Evolutionary conservation across 2,329 filamentous ascomycete species (phyloP).

Genomic region (Leptosphaerulina australis): DNA sequence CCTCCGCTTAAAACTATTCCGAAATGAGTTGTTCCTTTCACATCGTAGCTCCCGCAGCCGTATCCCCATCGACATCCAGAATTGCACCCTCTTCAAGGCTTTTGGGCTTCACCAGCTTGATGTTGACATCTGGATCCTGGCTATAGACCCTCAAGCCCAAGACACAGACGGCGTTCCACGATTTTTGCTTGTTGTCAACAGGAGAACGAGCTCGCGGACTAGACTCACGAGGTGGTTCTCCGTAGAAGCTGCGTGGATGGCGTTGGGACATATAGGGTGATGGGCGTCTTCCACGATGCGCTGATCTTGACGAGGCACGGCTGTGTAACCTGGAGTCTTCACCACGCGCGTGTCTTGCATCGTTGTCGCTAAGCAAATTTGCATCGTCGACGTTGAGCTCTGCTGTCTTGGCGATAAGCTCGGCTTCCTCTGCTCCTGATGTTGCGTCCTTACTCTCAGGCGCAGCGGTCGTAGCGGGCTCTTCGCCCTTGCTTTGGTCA

Average conservation of each 20-base stretch:
- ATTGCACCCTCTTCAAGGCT: slow-evolving; percentile 38
- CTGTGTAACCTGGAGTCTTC: background rate
- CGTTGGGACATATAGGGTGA: background rate
- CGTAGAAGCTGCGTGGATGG: slow-evolving; percentile 6
- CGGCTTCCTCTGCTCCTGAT: background rate
- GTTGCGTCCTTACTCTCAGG: background rate
- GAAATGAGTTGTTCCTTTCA: slow-evolving; percentile 12
- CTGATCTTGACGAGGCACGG: slow-evolving; percentile 1
- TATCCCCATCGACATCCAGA: slow-evolving; percentile 40
- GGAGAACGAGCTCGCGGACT: background rate
- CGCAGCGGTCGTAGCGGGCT: background rate
- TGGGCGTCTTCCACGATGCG: background rate
- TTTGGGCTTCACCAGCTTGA: slow-evolving; percentile 41
- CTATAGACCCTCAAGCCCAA: slow-evolving; percentile 61
- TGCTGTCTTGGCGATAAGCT: background rate
- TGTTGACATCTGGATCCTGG: slow-evolving; percentile 38
- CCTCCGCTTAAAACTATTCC: background rate
- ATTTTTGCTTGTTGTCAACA: slow-evolving; percentile 36
- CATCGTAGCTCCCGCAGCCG: slow-evolving; percentile 46
- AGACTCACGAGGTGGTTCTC: background rate
- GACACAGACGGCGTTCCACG: slow-evolving; percentile 67
- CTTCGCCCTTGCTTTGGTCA: background rate
- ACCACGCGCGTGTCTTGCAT: background rate
- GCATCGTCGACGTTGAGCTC: background rate
- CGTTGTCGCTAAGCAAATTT: background rate